These are phyloP conservation scores for Phialophora chinensis DNA, from an alignment of 2,329 filamentous ascomycete genomes.

Conservation along the genomic window DNA sequence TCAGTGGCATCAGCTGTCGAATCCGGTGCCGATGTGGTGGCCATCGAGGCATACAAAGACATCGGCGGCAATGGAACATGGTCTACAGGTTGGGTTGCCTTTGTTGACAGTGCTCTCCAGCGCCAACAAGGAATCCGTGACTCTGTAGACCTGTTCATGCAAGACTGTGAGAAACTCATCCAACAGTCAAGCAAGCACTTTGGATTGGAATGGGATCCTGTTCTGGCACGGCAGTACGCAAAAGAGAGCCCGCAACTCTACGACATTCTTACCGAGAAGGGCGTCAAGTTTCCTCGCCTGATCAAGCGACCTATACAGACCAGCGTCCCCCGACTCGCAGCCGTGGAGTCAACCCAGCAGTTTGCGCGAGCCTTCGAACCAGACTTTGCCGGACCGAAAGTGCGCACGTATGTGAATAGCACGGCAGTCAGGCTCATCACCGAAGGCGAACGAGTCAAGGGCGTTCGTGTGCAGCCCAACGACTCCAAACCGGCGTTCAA, in stretches of 20 bases:
- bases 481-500: conserved; percentile 12
- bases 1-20: conserved; percentile 17
- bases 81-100: conserved; percentile 20
- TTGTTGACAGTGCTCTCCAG: conserved; percentile 10
- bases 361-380: conserved; percentile 17
- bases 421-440: conserved; percentile 17
- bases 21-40: conserved; percentile 7
- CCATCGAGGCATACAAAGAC: conserved; percentile 17
- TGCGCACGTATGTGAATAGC: conserved; percentile 18
- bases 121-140: conserved; percentile 14
- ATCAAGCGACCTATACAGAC: conserved; percentile 19
- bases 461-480: conserved; percentile 13
- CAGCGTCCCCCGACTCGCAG: conserved; percentile 15
- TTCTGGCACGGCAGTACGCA: conserved; percentile 12
- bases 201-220: conserved; percentile 18
- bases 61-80: conserved; percentile 18
- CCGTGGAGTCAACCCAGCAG: conserved; percentile 12
- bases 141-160: conserved; percentile 19
- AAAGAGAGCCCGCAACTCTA: conserved; percentile 10
- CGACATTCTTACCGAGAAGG: conserved; percentile 8
- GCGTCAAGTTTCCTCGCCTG: conserved; percentile 19
- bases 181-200: conserved; percentile 8
- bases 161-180: conserved; percentile 21
- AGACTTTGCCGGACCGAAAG: conserved; percentile 17
- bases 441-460: conserved; percentile 6